Percentiles rank a stretch among this genome's conserved stretches.
Conservation (phyloP, 1,284 basidiomycete genomes). For the Ustilago shanxiensis region DNA sequence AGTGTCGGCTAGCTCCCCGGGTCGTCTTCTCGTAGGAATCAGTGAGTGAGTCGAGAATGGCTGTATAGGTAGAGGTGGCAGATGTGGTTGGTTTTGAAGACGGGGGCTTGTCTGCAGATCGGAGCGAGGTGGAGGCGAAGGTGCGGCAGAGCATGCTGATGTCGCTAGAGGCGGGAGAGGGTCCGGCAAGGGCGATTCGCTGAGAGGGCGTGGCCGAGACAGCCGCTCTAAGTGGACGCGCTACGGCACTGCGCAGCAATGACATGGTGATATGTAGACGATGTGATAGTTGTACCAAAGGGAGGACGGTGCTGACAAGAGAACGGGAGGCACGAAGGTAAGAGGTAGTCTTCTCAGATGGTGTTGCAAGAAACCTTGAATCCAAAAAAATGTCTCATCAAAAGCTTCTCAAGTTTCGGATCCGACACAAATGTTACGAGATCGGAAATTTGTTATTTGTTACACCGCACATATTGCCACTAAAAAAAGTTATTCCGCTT, state of each 20-base stretch:
- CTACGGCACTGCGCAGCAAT: slow-evolving; percentile 20
- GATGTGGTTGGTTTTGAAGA: slow-evolving; percentile 8
- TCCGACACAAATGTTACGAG: background rate
- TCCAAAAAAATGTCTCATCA: background rate
- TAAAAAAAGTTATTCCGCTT: slow-evolving; percentile 8
- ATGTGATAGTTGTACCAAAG: background rate
- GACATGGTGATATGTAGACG: slow-evolving; percentile 21
- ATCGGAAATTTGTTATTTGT: background rate
- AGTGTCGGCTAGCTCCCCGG: slow-evolving; percentile 15
- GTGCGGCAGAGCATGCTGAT: slow-evolving; percentile 37
- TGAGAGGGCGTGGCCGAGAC: slow-evolving; percentile 4
- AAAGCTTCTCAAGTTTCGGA: slow-evolving; percentile 1
- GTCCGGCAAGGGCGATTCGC: slow-evolving; percentile 10
- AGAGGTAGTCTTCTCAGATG: background rate
- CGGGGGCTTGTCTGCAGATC: slow-evolving; percentile 11
- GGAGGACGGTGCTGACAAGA: no score
- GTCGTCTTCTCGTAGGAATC: slow-evolving; percentile 35
- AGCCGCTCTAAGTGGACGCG: slow-evolving; percentile 21
- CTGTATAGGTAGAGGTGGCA: slow-evolving; percentile 35
- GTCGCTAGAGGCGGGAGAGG: slow-evolving; percentile 17
- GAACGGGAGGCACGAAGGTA: background rate
- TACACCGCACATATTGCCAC: background rate
- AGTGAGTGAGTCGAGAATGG: slow-evolving; percentile 43
- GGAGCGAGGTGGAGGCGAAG: slow-evolving; percentile 41
- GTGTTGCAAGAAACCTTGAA: slow-evolving; percentile 2